Conservation (phyloP, 352 stramenopile species). For the Globisporangium cystogenes region DNA sequence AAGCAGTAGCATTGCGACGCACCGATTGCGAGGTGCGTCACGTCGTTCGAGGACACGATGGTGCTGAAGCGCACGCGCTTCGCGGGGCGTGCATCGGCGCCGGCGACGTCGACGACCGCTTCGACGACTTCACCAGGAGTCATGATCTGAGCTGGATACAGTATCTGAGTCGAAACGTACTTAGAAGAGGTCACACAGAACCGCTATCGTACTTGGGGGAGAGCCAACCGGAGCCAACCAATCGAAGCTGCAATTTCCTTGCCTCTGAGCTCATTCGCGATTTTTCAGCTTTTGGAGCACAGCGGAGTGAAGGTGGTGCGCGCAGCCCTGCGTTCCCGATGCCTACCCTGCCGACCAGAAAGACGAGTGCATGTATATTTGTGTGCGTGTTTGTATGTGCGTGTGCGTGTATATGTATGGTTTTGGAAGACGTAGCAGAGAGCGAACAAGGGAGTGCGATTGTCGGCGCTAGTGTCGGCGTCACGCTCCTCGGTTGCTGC, state of each 20-base stretch:
- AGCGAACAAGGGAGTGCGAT: neutral
- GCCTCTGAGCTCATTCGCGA: conserved; percentile 9
- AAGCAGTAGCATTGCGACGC: neutral
- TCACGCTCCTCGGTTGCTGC: no score
- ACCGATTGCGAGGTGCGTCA: conserved; percentile 58
- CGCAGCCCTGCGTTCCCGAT: no score
- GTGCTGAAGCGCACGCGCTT: conserved; percentile 70
- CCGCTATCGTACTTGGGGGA: no score
- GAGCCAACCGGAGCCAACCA: no score
- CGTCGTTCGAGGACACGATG: conserved; percentile 38
- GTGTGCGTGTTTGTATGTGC: conserved; percentile 1
- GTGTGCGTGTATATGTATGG: conserved; percentile 6
- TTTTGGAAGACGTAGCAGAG: conserved; percentile 2
- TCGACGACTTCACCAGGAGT: no score
- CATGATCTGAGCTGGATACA: no score
- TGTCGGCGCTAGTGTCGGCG: no score
- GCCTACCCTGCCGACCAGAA: no score
- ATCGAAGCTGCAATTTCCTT: neutral
- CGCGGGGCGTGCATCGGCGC: conserved; percentile 11
- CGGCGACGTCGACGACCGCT: neutral
- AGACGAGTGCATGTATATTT: conserved; percentile 1
- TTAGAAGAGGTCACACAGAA: no score
- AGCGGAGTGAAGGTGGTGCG: no score
- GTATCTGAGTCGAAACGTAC: conserved; percentile 10
- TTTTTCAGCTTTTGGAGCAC: conserved; percentile 16